Evolutionary conservation across 2,329 filamentous ascomycete species (phyloP).

Genomic region (Fusarium sp.): DNA sequence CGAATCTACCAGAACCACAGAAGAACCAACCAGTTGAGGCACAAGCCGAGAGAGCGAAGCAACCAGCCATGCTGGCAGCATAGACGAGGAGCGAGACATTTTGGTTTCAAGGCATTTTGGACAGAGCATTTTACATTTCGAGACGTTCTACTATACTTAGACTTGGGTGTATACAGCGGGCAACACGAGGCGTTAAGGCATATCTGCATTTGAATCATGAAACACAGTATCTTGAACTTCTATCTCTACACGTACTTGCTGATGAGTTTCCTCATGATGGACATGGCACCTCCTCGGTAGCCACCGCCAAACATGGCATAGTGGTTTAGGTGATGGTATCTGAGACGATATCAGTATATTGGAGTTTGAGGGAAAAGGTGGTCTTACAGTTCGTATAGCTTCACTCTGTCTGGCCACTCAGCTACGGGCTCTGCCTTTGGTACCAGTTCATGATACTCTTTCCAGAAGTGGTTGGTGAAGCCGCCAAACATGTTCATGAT

Average conservation of each 20-base stretch:
- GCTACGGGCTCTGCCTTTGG: slow-evolving; percentile 81
- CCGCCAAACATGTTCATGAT: slow-evolving; percentile 98
- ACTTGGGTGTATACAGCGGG: slow-evolving; percentile 39
- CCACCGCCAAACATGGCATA: slow-evolving; percentile 84
- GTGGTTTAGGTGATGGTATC: slow-evolving; percentile 92
- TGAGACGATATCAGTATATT: slow-evolving; percentile 45
- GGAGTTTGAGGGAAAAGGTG: background rate
- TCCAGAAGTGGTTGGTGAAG: slow-evolving; percentile 76
- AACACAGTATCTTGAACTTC: slow-evolving; percentile 10
- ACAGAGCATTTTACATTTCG: slow-evolving; percentile 31
- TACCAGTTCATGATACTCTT: slow-evolving; percentile 79
- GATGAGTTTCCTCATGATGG: slow-evolving; percentile 80
- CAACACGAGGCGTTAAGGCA: slow-evolving; percentile 41
- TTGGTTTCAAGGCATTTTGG: slow-evolving; percentile 5
- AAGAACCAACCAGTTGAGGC: slow-evolving; percentile 28
- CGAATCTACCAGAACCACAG: slow-evolving; percentile 46
- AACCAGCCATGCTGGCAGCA: slow-evolving; percentile 54
- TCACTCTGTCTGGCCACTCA: slow-evolving; percentile 86
- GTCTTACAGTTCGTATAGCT: slow-evolving; percentile 81
- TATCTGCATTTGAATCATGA: slow-evolving; percentile 23
- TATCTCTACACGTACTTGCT: slow-evolving; percentile 68
- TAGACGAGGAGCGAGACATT: slow-evolving; percentile 7
- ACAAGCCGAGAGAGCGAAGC: slow-evolving; percentile 40
- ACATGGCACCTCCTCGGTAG: slow-evolving; percentile 79
- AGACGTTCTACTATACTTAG: slow-evolving; percentile 27